Conservation (phyloP, 495 filamentous ascomycete species). For the Podospora pseudopauciseta region DNA sequence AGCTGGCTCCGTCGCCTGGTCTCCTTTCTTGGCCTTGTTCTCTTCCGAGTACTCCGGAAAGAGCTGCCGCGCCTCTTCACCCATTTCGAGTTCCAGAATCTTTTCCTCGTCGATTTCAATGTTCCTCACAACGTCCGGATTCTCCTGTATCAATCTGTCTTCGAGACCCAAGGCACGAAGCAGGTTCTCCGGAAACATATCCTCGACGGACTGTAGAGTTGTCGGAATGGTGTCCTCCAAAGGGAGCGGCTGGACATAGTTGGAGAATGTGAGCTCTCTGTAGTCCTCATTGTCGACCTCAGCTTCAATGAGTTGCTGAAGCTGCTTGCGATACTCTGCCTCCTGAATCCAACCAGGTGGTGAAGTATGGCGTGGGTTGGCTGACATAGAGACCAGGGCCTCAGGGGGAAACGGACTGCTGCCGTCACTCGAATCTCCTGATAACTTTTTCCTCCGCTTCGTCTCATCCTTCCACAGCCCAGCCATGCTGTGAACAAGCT, state of each 20-base stretch:
- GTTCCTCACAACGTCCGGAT: constrained; percentile 29
- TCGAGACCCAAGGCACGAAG: constrained; percentile 44
- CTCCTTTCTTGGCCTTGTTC: constrained; percentile 31
- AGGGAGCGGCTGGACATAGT: constrained; percentile 52
- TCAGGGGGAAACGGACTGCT: constrained; percentile 76
- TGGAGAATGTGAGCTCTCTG: constrained; percentile 54
- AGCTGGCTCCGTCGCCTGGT: neutral
- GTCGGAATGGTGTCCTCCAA: constrained; percentile 65
- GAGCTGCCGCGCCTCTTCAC: constrained; percentile 41
- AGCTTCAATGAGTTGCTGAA: constrained; percentile 56
- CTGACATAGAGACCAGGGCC: constrained; percentile 80
- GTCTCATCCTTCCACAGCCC: constrained; percentile 92
- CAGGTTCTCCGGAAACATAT: constrained; percentile 72
- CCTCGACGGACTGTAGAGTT: constrained; percentile 74
- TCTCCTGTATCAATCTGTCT: constrained; percentile 22
- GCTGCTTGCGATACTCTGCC: constrained; percentile 68
- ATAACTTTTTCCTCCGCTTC: constrained; percentile 64
- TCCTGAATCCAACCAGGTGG: constrained; percentile 85
- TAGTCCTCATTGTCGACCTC: constrained; percentile 55
- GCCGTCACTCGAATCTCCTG: constrained; percentile 58
- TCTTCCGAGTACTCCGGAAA: constrained; percentile 55
- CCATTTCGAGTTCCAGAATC: constrained; percentile 38
- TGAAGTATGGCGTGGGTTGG: constrained; percentile 65
- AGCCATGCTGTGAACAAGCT: constrained; percentile 86
- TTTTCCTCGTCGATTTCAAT: constrained; percentile 46